phyloP scores from a whole-genome alignment of 805 yeast genomes.

The Wickerhamomyces queroliae region DNA sequence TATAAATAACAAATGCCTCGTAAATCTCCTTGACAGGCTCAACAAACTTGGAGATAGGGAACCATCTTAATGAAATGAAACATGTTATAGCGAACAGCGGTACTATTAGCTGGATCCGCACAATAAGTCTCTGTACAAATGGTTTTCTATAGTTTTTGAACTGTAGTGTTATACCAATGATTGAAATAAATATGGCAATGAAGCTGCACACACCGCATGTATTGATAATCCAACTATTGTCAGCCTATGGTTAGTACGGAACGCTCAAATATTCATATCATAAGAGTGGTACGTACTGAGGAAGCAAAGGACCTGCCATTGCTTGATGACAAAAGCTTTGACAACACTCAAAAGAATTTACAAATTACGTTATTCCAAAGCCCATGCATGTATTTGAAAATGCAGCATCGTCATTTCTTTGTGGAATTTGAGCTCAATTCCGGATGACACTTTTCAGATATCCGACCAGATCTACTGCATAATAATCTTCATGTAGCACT shows the following conservation, averaged over 20 bases:
- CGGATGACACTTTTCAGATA: no score
- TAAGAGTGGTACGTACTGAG: not conserved
- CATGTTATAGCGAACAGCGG: conserved; percentile 78
- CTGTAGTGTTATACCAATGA: conserved; percentile 44
- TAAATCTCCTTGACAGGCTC: conserved; percentile 85
- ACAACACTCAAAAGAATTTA: no score
- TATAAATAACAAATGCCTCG: conserved; percentile 94
- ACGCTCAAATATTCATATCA: not conserved
- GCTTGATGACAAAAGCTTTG: no score
- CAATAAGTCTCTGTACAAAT: conserved; percentile 75
- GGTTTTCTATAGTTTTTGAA: conserved; percentile 80
- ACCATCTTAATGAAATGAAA: conserved; percentile 47
- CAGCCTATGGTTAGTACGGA: not conserved
- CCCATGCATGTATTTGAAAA: no score
- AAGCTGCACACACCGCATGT: conserved; percentile 8
- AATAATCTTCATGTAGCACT: no score
- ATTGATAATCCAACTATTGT: conserved; percentile 1
- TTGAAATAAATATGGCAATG: conserved; percentile 35
- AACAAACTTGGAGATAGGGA: conserved; percentile 37
- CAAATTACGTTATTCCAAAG: no score
- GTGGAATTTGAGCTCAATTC: no score
- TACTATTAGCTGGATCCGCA: conserved; percentile 75
- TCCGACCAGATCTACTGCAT: no score
- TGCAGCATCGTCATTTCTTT: no score
- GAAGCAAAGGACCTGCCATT: not conserved